Evolutionary conservation across 2,329 filamentous ascomycete species (phyloP).

Genomic region (Aspergillus pseudoglaucus): DNA sequence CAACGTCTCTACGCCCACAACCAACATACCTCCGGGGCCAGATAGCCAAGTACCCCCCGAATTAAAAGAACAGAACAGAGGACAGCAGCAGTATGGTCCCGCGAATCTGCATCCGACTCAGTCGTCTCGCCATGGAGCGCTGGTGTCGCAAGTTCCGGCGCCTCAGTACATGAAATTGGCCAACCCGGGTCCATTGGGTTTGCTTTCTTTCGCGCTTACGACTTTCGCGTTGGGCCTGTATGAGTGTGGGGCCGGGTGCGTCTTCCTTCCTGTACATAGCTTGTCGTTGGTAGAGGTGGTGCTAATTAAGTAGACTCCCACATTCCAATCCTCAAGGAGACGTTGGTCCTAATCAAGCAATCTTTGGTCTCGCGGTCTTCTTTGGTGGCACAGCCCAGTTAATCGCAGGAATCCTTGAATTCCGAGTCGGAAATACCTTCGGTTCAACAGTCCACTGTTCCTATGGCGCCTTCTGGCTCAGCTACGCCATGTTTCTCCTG

Average conservation of each 20-base stretch:
- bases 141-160: conserved; percentile 10
- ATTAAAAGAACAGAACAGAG: neutral
- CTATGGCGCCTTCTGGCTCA: conserved; percentile 58
- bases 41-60: neutral
- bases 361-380: conserved; percentile 22
- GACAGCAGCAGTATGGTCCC: neutral
- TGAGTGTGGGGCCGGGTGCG: conserved; percentile 45
- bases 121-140: neutral
- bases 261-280: neutral
- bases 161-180: conserved; percentile 40
- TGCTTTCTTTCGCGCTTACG: conserved; percentile 59
- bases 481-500: conserved; percentile 52
- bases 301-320: conserved; percentile 14
- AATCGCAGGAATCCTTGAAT: conserved; percentile 33
- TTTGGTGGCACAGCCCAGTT: conserved; percentile 23
- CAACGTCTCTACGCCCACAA: neutral
- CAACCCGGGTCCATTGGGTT: conserved; percentile 55
- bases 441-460: conserved; percentile 56
- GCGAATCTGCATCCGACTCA: neutral
- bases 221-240: conserved; percentile 54
- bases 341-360: conserved; percentile 18
- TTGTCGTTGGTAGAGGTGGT: too few relatives aligned
- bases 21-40: neutral
- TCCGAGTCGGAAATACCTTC: conserved; percentile 54
- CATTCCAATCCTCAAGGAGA: conserved; percentile 14